Evolutionary conservation across 2,329 filamentous ascomycete genomes (phyloP).

Genomic region (Fusarium concolor): DNA sequence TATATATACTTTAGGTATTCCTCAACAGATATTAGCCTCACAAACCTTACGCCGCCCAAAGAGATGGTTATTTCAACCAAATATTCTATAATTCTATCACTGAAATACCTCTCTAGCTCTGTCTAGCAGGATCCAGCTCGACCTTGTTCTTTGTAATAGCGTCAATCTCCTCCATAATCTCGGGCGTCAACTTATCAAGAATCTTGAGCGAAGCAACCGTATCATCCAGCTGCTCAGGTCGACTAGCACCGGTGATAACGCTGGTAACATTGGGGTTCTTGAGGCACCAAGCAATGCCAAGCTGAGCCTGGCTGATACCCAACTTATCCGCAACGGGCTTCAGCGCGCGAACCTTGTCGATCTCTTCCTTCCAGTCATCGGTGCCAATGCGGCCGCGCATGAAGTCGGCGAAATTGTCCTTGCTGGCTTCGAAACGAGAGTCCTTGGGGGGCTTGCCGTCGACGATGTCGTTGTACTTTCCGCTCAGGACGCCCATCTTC

Average conservation of each 20-base stretch:
- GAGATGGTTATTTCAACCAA: background rate
- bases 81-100: background rate
- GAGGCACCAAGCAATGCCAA: conserved; percentile 65
- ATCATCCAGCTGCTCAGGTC: conserved; percentile 63
- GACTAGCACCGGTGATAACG: conserved; percentile 65
- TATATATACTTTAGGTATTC: too few relatives aligned
- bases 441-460: conserved; percentile 63
- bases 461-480: conserved; percentile 72
- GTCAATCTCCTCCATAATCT: conserved; percentile 64
- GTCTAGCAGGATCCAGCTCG: conserved; percentile 42
- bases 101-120: conserved; percentile 22
- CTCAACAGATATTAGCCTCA: too few relatives aligned
- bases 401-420: conserved; percentile 67
- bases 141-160: conserved; percentile 52
- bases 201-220: conserved; percentile 61
- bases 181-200: conserved; percentile 61
- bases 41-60: too few relatives aligned
- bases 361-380: conserved; percentile 65
- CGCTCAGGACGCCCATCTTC: conserved; percentile 68
- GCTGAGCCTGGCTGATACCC: conserved; percentile 62
- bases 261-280: conserved; percentile 66
- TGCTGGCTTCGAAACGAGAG: conserved; percentile 68
- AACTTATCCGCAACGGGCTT: conserved; percentile 68
- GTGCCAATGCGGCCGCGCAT: conserved; percentile 58
- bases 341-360: conserved; percentile 58